Conservation (phyloP, 2,329 filamentous ascomycete genomes). For the Juglanconis juglandina region DNA sequence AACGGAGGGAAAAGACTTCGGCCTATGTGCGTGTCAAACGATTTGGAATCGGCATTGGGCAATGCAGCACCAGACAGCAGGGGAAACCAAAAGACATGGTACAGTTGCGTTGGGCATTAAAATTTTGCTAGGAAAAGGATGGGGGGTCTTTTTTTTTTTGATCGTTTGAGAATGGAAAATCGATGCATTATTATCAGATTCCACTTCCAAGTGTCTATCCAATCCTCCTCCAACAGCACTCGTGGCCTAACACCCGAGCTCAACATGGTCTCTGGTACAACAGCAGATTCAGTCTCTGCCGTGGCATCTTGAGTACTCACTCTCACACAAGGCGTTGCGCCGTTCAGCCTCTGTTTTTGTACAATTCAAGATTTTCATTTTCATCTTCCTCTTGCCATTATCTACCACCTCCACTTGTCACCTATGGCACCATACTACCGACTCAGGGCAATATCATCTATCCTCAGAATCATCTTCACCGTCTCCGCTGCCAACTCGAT, state of each 20-base stretch:
- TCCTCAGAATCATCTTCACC: slow-evolving; percentile 84
- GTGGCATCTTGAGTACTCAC: no score
- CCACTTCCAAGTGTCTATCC: no score
- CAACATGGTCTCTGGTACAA: no score
- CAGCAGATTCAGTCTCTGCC: no score
- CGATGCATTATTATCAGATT: neutral
- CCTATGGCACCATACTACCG: slow-evolving; percentile 39
- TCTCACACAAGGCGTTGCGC: no score
- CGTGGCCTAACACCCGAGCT: no score
- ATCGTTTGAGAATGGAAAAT: slow-evolving; percentile 2
- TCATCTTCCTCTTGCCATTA: neutral
- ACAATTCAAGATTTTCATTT: neutral
- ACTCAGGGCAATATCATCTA: slow-evolving; percentile 64
- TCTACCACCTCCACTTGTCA: neutral
- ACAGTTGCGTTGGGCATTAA: neutral
- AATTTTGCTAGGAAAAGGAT: neutral
- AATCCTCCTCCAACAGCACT: no score
- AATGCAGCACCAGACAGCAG: neutral
- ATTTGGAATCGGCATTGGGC: neutral
- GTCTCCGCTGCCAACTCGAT: slow-evolving; percentile 97
- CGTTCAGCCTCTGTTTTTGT: neutral
- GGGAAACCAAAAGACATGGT: neutral
- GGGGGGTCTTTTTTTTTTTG: neutral
- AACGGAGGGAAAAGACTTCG: no score
- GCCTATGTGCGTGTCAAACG: no score